Evolutionary conservation across 345 rosid genomes (phyloP).

Genomic region (Bruguiera parviflora): DNA sequence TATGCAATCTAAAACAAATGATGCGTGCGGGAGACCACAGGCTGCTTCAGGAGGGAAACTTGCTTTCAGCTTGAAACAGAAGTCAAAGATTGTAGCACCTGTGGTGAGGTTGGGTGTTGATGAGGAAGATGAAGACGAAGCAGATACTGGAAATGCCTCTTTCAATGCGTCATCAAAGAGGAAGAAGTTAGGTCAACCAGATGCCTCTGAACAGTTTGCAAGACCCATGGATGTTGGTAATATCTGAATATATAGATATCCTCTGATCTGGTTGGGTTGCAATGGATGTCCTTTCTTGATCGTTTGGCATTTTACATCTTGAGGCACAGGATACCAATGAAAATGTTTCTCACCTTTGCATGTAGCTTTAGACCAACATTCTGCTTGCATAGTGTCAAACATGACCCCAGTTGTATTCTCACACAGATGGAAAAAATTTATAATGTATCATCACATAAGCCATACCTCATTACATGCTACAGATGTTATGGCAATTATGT

Average conservation of each 20-base stretch:
- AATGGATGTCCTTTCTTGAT: constrained; percentile 17
- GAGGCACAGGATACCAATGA: neutral
- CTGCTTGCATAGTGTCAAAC: neutral
- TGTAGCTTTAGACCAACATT: neutral
- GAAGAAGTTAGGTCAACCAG: constrained; percentile 57
- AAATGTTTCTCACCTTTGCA: neutral
- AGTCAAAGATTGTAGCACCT: constrained; percentile 85
- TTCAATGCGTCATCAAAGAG: constrained; percentile 56
- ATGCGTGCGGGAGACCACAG: constrained; percentile 36
- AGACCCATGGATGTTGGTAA: constrained; percentile 78
- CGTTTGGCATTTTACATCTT: constrained; percentile 10
- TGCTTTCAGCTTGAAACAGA: constrained; percentile 95
- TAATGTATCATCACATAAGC: neutral
- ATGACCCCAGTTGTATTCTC: neutral
- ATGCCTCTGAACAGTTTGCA: constrained; percentile 41
- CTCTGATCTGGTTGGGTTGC: constrained; percentile 22
- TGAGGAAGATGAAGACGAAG: constrained; percentile 76
- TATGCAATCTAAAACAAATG: constrained; percentile 46
- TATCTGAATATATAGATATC: constrained; percentile 43
- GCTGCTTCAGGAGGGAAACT: constrained; percentile 68
- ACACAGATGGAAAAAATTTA: neutral
- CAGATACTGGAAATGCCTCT: constrained; percentile 38
- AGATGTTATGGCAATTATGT: neutral
- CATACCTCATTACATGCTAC: neutral
- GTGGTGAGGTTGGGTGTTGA: constrained; percentile 75